Evolutionary conservation across 106 monocot species (phyloP).

Genomic region (Acanthochlamys bracteata): DNA sequence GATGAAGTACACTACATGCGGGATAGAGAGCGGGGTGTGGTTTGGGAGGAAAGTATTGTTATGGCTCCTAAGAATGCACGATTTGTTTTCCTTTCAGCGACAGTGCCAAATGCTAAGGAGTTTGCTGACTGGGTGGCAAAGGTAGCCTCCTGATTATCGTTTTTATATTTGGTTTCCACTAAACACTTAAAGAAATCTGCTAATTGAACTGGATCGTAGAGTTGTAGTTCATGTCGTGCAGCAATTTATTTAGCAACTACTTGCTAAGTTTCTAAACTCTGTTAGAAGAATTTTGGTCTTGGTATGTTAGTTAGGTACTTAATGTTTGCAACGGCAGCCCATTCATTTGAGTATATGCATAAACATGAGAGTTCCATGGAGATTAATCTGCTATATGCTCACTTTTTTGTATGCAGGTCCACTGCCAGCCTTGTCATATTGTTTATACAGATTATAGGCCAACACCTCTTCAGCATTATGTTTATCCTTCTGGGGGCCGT

Average conservation of each 20-base stretch:
- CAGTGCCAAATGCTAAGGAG: slow-evolving; percentile 96
- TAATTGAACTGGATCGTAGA: too few species aligned
- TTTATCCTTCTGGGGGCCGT: slow-evolving; percentile 91
- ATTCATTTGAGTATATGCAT: too few species aligned
- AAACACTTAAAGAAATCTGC: too few species aligned
- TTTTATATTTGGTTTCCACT: too few species aligned
- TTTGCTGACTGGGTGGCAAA: slow-evolving; percentile 99
- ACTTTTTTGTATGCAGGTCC: slow-evolving; percentile 53
- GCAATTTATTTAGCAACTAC: too few species aligned
- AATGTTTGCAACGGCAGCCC: too few species aligned
- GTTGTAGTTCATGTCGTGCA: too few species aligned
- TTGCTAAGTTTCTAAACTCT: too few species aligned
- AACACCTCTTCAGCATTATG: slow-evolving; percentile 91
- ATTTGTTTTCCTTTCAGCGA: slow-evolving; percentile 96
- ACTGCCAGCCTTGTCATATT: slow-evolving; percentile 91
- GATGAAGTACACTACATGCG: slow-evolving; percentile 99
- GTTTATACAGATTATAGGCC: slow-evolving; percentile 98
- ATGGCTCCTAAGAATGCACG: slow-evolving; percentile 93
- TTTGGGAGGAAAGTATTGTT: slow-evolving; percentile 98
- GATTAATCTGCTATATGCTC: too few species aligned
- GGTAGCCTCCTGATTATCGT: slow-evolving; percentile 31
- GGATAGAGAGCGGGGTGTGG: slow-evolving; percentile 92
- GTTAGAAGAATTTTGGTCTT: too few species aligned
- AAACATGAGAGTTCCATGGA: too few species aligned
- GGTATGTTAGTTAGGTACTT: too few species aligned